Evolutionary conservation across 2,329 filamentous ascomycete genomes (phyloP).

Genomic region (Neonectria hederae): DNA sequence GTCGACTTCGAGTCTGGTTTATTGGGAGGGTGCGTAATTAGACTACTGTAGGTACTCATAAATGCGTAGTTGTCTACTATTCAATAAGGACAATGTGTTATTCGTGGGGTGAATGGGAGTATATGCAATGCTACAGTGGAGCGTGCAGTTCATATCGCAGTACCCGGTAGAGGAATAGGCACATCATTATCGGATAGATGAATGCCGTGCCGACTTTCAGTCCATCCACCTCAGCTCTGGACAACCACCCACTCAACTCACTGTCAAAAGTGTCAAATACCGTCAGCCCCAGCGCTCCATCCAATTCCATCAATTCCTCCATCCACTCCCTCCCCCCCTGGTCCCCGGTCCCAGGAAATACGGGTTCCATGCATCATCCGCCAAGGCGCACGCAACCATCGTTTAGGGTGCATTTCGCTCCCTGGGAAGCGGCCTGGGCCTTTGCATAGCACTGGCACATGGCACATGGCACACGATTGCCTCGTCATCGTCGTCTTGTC

Average conservation of each 20-base stretch:
- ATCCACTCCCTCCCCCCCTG: not conserved
- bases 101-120: not conserved
- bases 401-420: slow-evolving; percentile 12
- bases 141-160: not conserved
- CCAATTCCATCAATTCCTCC: not conserved
- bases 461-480: not conserved
- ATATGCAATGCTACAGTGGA: no score
- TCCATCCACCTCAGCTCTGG: not conserved
- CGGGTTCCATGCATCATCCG: slow-evolving; percentile 19
- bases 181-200: not conserved
- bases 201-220: not conserved
- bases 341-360: slow-evolving; percentile 11
- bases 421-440: not conserved
- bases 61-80: no score
- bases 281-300: not conserved
- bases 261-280: not conserved
- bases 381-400: slow-evolving; percentile 19
- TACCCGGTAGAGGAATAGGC: not conserved
- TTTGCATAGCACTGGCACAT: not conserved
- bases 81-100: not conserved
- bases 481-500: slow-evolving; percentile 1
- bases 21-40: not conserved
- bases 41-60: no score
- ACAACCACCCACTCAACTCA: not conserved
- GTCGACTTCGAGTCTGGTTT: not conserved